Conservation (phyloP, 257 asterid genomes). For the Rhazya stricta region DNA sequence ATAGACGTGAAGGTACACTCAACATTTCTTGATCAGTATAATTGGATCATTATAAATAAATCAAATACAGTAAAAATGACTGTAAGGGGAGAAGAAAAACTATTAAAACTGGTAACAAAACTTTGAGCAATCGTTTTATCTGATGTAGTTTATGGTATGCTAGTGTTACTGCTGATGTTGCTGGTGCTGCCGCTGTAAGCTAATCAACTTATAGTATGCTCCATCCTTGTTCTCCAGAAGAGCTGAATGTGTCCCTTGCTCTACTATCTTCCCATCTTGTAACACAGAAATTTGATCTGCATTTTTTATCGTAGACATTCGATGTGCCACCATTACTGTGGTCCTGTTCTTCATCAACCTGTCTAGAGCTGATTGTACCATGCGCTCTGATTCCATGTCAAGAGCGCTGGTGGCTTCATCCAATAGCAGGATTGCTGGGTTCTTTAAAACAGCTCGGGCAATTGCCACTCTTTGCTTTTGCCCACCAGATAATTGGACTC, state of each 20-base stretch:
- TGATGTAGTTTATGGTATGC: neutral
- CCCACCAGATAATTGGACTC: conserved; percentile 28
- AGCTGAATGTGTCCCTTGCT: conserved; percentile 24
- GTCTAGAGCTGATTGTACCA: conserved; percentile 26
- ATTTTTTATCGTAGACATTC: conserved; percentile 25
- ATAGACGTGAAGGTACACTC: too few species aligned
- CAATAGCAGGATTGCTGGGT: conserved; percentile 24
- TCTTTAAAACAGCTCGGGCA: conserved; percentile 27
- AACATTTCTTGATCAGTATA: neutral
- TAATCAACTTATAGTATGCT: conserved; percentile 24
- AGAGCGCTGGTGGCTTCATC: conserved; percentile 36
- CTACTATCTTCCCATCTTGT: conserved; percentile 28
- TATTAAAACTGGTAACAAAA: conserved; percentile 12
- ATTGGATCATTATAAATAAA: too few species aligned
- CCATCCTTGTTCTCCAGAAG: conserved; percentile 32
- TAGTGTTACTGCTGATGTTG: conserved; percentile 4
- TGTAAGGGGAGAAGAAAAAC: neutral
- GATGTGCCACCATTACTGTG: conserved; percentile 23
- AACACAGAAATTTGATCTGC: conserved; percentile 25
- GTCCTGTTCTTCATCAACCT: conserved; percentile 30
- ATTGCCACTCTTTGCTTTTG: conserved; percentile 30
- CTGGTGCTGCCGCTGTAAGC: conserved; percentile 19
- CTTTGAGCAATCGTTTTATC: neutral
- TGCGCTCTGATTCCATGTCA: conserved; percentile 22
- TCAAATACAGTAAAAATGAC: conserved; percentile 5